Conservation (phyloP, 208 protist species). For the Wallacemonas sp. region DNA sequence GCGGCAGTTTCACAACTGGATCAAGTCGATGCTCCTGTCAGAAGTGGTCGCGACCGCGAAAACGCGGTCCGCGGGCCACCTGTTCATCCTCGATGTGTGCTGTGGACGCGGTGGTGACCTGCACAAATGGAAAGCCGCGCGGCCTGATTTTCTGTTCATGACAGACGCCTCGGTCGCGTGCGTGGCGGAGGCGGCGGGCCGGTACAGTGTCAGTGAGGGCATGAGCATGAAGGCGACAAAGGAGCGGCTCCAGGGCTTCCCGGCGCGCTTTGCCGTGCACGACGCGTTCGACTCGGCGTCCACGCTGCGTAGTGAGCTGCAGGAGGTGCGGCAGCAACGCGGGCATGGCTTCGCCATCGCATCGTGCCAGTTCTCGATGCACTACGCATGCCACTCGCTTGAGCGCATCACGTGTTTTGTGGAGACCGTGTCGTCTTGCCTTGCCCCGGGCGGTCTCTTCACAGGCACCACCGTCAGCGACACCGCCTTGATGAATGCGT, state of each 20-base stretch:
- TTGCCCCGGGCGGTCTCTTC: slow-evolving; percentile 59
- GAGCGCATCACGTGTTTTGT: slow-evolving; percentile 51
- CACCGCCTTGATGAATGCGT: slow-evolving; percentile 37
- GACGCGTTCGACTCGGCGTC: slow-evolving; percentile 61
- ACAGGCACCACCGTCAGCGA: slow-evolving; percentile 77
- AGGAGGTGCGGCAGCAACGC: slow-evolving; percentile 6
- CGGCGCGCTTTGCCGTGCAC: slow-evolving; percentile 60
- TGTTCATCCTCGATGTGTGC: slow-evolving; percentile 66
- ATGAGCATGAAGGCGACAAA: slow-evolving; percentile 55
- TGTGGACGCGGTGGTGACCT: slow-evolving; percentile 78
- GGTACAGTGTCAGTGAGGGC: slow-evolving; percentile 65
- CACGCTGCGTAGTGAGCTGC: slow-evolving; percentile 25
- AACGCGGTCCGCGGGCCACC: background rate
- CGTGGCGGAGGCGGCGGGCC: slow-evolving; percentile 68
- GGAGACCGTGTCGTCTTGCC: slow-evolving; percentile 32
- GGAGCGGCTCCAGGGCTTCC: slow-evolving; percentile 31
- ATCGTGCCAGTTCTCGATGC: slow-evolving; percentile 87
- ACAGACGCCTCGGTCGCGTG: slow-evolving; percentile 67
- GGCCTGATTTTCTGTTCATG: slow-evolving; percentile 61
- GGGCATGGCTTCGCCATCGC: slow-evolving; percentile 41
- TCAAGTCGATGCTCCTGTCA: slow-evolving; percentile 46
- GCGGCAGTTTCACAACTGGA: slow-evolving; percentile 77
- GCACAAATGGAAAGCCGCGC: slow-evolving; percentile 67
- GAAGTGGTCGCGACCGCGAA: background rate
- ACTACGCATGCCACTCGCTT: slow-evolving; percentile 65